phyloP scores from a whole-genome alignment of 352 stramenopile species.

The Blastocystis sp. region DNA sequence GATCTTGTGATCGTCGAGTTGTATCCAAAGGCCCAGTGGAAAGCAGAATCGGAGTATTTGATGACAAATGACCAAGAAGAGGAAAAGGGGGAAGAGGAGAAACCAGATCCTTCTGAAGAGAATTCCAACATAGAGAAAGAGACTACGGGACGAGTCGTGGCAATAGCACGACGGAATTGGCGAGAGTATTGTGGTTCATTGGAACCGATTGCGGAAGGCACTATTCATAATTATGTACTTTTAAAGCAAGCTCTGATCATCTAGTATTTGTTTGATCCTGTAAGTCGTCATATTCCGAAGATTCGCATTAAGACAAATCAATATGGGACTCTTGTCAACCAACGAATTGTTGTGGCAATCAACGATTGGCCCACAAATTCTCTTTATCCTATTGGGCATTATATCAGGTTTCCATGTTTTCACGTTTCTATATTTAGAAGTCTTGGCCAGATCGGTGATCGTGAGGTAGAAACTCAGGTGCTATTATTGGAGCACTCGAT shows the following conservation, averaged over 20 bases:
- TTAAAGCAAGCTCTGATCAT: conserved; percentile 64
- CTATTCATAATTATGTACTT: conserved; percentile 67
- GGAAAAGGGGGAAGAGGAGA: conserved; percentile 64
- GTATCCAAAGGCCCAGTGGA: conserved; percentile 76
- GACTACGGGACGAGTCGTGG: conserved; percentile 71
- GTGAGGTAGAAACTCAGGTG: conserved; percentile 89
- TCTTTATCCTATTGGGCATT: conserved; percentile 87
- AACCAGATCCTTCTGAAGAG: conserved; percentile 55
- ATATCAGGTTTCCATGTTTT: conserved; percentile 70
- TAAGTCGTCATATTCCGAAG: conserved; percentile 77
- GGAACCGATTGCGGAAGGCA: conserved; percentile 69
- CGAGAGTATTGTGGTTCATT: conserved; percentile 85
- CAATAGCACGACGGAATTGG: conserved; percentile 85
- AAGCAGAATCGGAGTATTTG: conserved; percentile 70
- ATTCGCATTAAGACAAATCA: conserved; percentile 86
- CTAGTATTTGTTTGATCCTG: conserved; percentile 72
- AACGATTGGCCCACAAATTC: conserved; percentile 83
- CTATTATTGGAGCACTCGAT: conserved; percentile 94
- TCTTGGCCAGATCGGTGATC: conserved; percentile 87
- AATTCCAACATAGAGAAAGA: not conserved
- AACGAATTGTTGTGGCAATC: conserved; percentile 85
- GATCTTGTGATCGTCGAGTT: conserved; percentile 92
- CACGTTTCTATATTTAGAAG: conserved; percentile 64
- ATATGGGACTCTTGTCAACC: conserved; percentile 78
- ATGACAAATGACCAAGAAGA: conserved; percentile 71